Conservation (phyloP, 768 basidiomycete genomes). For the Lactifluus volemus region DNA sequence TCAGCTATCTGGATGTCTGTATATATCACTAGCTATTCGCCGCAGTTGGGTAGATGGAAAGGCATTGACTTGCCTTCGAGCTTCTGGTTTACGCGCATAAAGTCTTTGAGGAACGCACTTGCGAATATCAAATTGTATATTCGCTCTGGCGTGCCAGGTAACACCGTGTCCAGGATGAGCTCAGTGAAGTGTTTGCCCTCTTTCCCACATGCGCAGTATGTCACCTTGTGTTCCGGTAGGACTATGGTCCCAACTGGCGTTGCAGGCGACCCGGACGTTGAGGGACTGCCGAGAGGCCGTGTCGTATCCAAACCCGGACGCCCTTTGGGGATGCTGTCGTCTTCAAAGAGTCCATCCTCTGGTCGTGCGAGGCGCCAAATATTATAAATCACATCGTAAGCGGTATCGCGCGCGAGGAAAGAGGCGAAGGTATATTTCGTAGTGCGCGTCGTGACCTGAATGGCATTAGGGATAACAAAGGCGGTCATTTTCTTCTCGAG, state of each 20-base stretch:
- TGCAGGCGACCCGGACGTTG: not conserved
- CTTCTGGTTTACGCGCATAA: conserved; percentile 85
- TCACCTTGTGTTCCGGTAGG: conserved; percentile 39
- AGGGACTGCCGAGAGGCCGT: not conserved
- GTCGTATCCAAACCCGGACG: conserved; percentile 7
- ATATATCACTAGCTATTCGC: not conserved
- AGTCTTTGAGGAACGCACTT: conserved; percentile 92
- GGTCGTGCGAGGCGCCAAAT: conserved; percentile 92
- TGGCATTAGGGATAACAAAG: conserved; percentile 94
- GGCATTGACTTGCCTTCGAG: conserved; percentile 54
- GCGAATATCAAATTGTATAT: conserved; percentile 95
- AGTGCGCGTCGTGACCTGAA: conserved; percentile 76
- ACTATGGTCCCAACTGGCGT: conserved; percentile 8
- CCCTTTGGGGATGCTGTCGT: not conserved
- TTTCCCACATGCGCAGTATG: conserved; percentile 66
- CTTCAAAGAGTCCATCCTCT: conserved; percentile 28
- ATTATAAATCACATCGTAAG: conserved; percentile 91
- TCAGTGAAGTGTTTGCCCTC: conserved; percentile 64
- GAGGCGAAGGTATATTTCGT: conserved; percentile 92
- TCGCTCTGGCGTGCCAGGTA: conserved; percentile 90
- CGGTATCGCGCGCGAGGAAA: conserved; percentile 92
- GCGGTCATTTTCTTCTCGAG: conserved; percentile 98
- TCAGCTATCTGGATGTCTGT: conserved; percentile 93
- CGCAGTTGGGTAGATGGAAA: not conserved
- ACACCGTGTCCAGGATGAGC: conserved; percentile 61